Evolutionary conservation across 2,329 filamentous ascomycete species (phyloP), one percentile per base, ranked within the genome.

Genomic region (Hawksworthiomyces lignivorus): DNA sequence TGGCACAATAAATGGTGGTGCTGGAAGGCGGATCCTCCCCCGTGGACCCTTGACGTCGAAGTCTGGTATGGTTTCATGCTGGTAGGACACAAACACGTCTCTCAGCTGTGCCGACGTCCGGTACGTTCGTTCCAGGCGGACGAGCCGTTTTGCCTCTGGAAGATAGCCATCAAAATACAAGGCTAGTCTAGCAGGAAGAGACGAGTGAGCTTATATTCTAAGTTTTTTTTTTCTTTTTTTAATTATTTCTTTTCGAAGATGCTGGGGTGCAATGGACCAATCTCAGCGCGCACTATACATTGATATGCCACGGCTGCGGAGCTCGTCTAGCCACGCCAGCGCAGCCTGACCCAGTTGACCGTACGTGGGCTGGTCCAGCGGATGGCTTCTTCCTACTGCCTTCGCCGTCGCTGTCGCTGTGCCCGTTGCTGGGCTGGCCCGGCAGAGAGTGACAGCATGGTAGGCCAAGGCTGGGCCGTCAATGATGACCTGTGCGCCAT

Each of bases 151-250:
- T 5, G 68, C 60, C 0, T 58, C 45, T 0, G 90, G 90, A 1
- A 97, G 69, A 43, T 77, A 81, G 12, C 88, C 88, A 59, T 97
- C 90, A 53, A 97, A 96, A 57, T 83, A 88, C 40, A 96, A 84
- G 35, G 72, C 77, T 44, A 75, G 64, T 50, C 80, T 85, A 58
- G 48, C 20, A 39, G 20, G n/a, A 17, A 24, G 17, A 20, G 3
- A 28, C 5, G 20, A 10, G n/a, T n/a, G n/a, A n/a, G n/a, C n/a
- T n/a, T n/a, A n/a, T n/a, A n/a, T n/a, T n/a, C n/a, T n/a, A n/a
- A n/a, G n/a, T n/a, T n/a, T n/a, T n/a, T n/a, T n/a, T n/a, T n/a
- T n/a, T n/a, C n/a, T 32, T 11, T 8, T 4, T 17, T 18, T 33
- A 22, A 10, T 7, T 18, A 14, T 24, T 7, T 15, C 18, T 28